Evolutionary conservation across 2,329 filamentous ascomycete genomes (phyloP).

Genomic region (Alternaria brassicicola): DNA sequence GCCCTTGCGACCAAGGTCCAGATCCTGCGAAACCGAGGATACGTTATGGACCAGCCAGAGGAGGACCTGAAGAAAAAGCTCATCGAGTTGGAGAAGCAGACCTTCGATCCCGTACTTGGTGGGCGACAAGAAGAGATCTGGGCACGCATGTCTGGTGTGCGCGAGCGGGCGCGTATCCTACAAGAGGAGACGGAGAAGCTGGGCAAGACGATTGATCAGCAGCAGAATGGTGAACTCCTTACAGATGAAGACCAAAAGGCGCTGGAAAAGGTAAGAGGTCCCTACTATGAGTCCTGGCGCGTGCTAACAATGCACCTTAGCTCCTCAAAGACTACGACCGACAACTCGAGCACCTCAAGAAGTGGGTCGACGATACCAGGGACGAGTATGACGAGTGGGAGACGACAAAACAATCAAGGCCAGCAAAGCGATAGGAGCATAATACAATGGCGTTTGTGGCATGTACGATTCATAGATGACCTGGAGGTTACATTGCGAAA

Average conservation of each 20-base stretch:
- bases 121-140: conserved; percentile 84
- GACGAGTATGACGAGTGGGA: conserved; percentile 66
- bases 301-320: conserved; percentile 51
- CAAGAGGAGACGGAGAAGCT: conserved; percentile 76
- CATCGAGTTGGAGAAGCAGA: conserved; percentile 68
- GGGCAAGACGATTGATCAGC: conserved; percentile 55
- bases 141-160: conserved; percentile 77
- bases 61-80: conserved; percentile 78
- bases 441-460: conserved; percentile 2
- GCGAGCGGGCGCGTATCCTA: conserved; percentile 73
- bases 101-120: conserved; percentile 75
- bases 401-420: conserved; percentile 33
- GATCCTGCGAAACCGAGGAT: conserved; percentile 79
- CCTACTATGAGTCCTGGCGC: background rate
- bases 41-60: conserved; percentile 78
- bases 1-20: conserved; percentile 80
- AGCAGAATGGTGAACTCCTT: conserved; percentile 58
- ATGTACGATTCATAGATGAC: conserved; percentile 22
- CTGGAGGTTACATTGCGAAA: conserved; percentile 23
- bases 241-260: conserved; percentile 73
- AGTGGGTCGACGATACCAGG: conserved; percentile 64
- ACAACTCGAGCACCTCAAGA: conserved; percentile 75
- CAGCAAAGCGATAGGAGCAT: conserved; percentile 30
- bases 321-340: conserved; percentile 82
- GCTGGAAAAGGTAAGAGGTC: conserved; percentile 71